Conservation (phyloP, 345 rosid species). For the Conringia planisiliqua region DNA sequence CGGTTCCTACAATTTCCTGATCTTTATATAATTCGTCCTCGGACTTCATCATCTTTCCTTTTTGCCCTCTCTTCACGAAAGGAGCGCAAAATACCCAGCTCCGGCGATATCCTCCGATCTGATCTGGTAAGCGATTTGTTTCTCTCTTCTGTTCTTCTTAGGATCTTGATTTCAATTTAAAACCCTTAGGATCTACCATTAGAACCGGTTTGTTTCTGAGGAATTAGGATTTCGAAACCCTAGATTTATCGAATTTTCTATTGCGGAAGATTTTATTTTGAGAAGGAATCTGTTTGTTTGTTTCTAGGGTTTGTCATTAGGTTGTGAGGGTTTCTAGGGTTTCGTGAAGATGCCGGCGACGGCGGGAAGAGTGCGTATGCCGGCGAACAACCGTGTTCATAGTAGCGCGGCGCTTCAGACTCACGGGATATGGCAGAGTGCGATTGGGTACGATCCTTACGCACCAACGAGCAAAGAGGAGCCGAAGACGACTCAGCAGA, state of each 20-base stretch:
- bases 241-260: neutral
- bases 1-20: neutral
- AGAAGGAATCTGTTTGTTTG: neutral
- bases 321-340: slow-evolving; percentile 17
- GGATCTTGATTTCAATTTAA: neutral
- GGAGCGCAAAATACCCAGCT: neutral
- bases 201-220: neutral
- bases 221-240: neutral
- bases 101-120: neutral
- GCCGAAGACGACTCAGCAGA: slow-evolving; percentile 44
- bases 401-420: slow-evolving; percentile 98
- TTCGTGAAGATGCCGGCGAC: slow-evolving; percentile 90
- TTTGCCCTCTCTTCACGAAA: neutral
- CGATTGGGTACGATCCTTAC: slow-evolving; percentile 93
- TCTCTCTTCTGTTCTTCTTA: neutral
- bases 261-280: neutral
- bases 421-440: slow-evolving; percentile 98
- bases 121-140: slow-evolving; percentile 8
- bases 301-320: neutral
- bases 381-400: slow-evolving; percentile 97
- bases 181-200: neutral
- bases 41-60: neutral
- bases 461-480: slow-evolving; percentile 84
- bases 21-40: neutral
- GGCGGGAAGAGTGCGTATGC: slow-evolving; percentile 99